These are phyloP conservation scores for Aurifilum marmelostoma DNA, from an alignment of 2,329 filamentous ascomycete species.

Conservation along the genomic window DNA sequence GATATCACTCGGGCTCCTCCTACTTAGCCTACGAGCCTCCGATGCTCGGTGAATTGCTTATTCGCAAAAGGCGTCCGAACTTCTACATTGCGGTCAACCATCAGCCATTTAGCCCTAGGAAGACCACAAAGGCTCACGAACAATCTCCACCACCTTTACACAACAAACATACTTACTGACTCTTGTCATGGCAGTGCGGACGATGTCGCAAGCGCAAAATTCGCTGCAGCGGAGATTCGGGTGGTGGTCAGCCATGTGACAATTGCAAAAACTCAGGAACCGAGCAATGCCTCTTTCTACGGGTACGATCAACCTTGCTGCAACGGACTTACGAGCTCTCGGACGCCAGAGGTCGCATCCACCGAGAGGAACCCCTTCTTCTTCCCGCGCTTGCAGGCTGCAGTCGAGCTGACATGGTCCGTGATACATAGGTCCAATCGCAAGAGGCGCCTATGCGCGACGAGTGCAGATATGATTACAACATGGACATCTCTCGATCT, in stretches of 20 bases:
- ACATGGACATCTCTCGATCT: conserved; percentile 42
- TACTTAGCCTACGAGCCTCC: not conserved
- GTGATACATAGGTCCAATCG: conserved; percentile 41
- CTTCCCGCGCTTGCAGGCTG: too few species aligned
- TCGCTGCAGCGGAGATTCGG: conserved; percentile 84
- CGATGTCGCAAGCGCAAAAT: conserved; percentile 94
- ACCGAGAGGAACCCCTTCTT: not conserved
- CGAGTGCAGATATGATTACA: conserved; percentile 41
- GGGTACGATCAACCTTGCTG: conserved; percentile 55
- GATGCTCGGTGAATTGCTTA: not conserved
- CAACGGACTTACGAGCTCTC: not conserved
- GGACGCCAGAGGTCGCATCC: not conserved
- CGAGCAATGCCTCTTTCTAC: conserved; percentile 75
- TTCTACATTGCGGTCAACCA: not conserved
- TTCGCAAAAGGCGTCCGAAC: not conserved
- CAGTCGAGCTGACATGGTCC: conserved; percentile 15
- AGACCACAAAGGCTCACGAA: not conserved
- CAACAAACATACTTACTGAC: conserved; percentile 6
- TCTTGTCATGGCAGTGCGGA: conserved; percentile 65
- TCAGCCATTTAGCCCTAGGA: too few species aligned
- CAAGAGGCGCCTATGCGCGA: conserved; percentile 42
- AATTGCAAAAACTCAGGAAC: conserved; percentile 79
- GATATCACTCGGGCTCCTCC: not conserved
- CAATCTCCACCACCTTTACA: not conserved
- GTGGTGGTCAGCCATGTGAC: conserved; percentile 74